Base-by-base conservation (phyloP, 2,329 filamentous ascomycete genomes). In the Fusarium sp. region DNA sequence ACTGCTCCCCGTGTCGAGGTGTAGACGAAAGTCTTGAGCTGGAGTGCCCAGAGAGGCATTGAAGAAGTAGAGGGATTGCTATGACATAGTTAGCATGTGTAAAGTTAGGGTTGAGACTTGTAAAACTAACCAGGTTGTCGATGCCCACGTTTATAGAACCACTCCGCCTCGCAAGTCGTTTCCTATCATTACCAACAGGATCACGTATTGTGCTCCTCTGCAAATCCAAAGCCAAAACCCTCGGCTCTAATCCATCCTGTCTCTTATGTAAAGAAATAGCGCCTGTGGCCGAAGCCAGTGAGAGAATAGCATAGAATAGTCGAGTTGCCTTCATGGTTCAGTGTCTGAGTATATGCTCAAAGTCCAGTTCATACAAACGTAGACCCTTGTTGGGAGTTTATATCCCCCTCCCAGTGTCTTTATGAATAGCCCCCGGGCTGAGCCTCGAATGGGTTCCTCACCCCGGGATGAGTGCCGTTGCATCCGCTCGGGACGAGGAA, bases 1-100 rank as follows among this genome's bases (percentile, higher is more conserved):
- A 75, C 90, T 92, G 82, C 90, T 92, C 59, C 91, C 91, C 7
- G 91, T 93, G 80, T 93, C 91, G 62, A 93, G 79, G 74, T 92
- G 89, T 69, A 93, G 83, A 20, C 86, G 85, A 50, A 93, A 75
- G 2, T 81, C 74, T 78, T 91, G 90, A 11, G 87, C 78, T 14
- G 91, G 91, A 3, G 90, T 93, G 59, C 91, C 91, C 57, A 93
- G 74, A 7, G 89, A 87, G 57, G 85, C 87, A 79, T 93, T 92
- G 75, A 91, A 85, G 75, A 89, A 91, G 80, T 93, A 93, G 31
- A 93, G 84, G 2, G 89, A 90, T 85, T 89, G 83, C 88, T 90
- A 62, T 6, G 14, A 24, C 7, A 52, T 52, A 52, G 47, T 14
- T 2, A 42, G 14, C 5, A 62, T 75, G 27, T 69, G 57, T 16